Base-by-base conservation (phyloP, 2,329 filamentous ascomycete genomes). In the Thermochaetoides dissita region DNA sequence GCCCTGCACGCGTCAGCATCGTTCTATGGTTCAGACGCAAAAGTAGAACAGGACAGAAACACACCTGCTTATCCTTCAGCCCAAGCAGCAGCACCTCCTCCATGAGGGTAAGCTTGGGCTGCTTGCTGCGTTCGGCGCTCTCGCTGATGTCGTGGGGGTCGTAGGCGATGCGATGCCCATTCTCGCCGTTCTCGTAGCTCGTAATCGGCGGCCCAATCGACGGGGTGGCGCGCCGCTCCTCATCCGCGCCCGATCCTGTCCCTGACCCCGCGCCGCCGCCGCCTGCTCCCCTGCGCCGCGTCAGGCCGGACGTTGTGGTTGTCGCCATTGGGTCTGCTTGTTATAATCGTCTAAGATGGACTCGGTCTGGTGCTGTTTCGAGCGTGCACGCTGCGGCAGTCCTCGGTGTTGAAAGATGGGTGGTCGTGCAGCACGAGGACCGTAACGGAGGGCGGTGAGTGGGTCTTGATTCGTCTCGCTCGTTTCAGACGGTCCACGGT, bases 91-190 rank as follows among this genome's bases (percentile, higher is more conserved):
- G 71, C 42, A 98, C 82, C 67, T 98, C 91, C 68, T 98, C 91
- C 91, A 98, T 98, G 60, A 98, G 70, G 34, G 91, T 98, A 60
- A 98, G 70, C 71, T 96, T 98, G 38, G 91, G 91, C 69, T 96
- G 89, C 69, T 95, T 96, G 73, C 77, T 91, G 61, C 91, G 73
- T 71, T 98, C 91, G 53, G 83, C 86, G 64, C 79, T 95, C 72
- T 98, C 91, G 67, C 82, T 94, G 57, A 98, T 94, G 64, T 98
- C 91, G 63, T 89, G 76, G 46, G 91, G 91, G 63, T 98, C 91
- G 62, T 86, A 98, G 45, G 88, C 91, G 63, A 98, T 96, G 72
- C 93, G 94, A 74, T 96, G 91, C 52, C 91, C 91, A 67, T 95
- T 95, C 65, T 94, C 89, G 62, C 82, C 74, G 59, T 72, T 87